Base-by-base conservation (phyloP, 2,329 filamentous ascomycete genomes). In the Alternaria gansuensis region DNA sequence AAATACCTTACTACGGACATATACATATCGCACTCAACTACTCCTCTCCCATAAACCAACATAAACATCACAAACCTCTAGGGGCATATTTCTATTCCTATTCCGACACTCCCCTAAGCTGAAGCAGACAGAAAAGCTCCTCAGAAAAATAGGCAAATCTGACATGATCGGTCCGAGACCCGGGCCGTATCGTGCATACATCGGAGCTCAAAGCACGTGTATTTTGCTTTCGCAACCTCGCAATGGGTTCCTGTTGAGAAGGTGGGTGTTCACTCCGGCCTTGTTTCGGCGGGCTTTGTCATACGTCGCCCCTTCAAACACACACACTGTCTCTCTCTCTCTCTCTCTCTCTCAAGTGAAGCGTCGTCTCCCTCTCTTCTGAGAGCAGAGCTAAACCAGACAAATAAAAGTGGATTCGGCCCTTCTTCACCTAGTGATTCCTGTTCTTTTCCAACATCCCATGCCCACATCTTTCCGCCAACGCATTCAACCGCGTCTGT, bases 171-270 rank as follows among this genome's bases (percentile, higher is more conserved):
- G 44, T n/a, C 44, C 44, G 44, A 48, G 44, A 36, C 44, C 29
- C 44, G 44, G 44, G 44, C 44, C 44, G 44, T 48, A 48, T 48
- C 44, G 21, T 36, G 44, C 44, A 48, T 48, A 31, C 44, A 31
- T 23, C 44, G 44, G 44, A 36, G 44, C 29, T 34, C n/a, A 36
- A 23, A 14, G 44, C 31, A 48, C 21, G 31, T 48, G 44, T 36
- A 23, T 33, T 34, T 36, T 36, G 21, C 44, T 48, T 21, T 48
- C 29, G 14, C 44, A 34, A 31, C 44, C 44, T 48, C 44, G 31
- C 31, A 48, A 36, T 26, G 17, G 21, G 44, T 48, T 48, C 44
- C 31, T 33, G 44, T 48, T 48, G 44, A 31, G 44, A 48, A 48
- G 31, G 44, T 48, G 44, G 44, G 44, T 23, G 44, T 48, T 48